phyloP scores from a whole-genome alignment of 345 rosid genomes.

The Cardamine occulta region DNA sequence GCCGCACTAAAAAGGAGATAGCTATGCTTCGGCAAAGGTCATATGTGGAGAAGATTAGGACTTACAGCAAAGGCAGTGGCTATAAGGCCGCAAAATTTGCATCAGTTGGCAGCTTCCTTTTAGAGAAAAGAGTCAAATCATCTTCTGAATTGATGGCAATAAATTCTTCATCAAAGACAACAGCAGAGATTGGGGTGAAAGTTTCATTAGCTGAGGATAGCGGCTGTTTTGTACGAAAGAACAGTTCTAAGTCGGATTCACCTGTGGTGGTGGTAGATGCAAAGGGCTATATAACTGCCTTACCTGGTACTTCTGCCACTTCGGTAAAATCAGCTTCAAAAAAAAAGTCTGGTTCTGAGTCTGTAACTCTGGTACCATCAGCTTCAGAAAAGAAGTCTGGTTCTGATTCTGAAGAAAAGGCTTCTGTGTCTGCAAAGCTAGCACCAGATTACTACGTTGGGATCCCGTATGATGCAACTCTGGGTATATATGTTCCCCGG shows the following conservation, averaged over 20 bases:
- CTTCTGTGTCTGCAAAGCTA: slow-evolving; percentile 46
- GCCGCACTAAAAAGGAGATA: slow-evolving; percentile 66
- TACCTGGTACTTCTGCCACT: slow-evolving; percentile 30
- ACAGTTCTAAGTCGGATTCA: slow-evolving; percentile 35
- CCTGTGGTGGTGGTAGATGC: slow-evolving; percentile 36
- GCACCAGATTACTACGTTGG: slow-evolving; percentile 51
- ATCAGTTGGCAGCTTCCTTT: slow-evolving; percentile 46
- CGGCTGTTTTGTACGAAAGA: slow-evolving; percentile 32
- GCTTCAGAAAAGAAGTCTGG: slow-evolving; percentile 34
- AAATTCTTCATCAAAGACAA: slow-evolving; percentile 42
- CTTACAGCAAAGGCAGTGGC: slow-evolving; percentile 43
- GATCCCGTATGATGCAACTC: slow-evolving; percentile 51
- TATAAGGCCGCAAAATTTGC: slow-evolving; percentile 45
- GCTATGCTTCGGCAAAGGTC: slow-evolving; percentile 72
- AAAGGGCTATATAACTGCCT: slow-evolving; percentile 37
- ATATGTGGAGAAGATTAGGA: slow-evolving; percentile 42
- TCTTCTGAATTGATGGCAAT: slow-evolving; percentile 31
- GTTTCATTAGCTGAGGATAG: slow-evolving; percentile 35
- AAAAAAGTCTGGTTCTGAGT: slow-evolving; percentile 34
- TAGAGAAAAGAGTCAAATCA: slow-evolving; percentile 45
- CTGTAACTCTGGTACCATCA: slow-evolving; percentile 27
- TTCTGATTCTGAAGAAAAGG: slow-evolving; percentile 38
- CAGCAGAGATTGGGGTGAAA: slow-evolving; percentile 44
- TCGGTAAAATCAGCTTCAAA: slow-evolving; percentile 19
- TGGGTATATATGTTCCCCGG: slow-evolving; percentile 49